Percentiles rank a stretch among this genome's conserved stretches.
Evolutionary conservation across 352 stramenopile species (phyloP).

Genomic region (Phytophthora fragariae): DNA sequence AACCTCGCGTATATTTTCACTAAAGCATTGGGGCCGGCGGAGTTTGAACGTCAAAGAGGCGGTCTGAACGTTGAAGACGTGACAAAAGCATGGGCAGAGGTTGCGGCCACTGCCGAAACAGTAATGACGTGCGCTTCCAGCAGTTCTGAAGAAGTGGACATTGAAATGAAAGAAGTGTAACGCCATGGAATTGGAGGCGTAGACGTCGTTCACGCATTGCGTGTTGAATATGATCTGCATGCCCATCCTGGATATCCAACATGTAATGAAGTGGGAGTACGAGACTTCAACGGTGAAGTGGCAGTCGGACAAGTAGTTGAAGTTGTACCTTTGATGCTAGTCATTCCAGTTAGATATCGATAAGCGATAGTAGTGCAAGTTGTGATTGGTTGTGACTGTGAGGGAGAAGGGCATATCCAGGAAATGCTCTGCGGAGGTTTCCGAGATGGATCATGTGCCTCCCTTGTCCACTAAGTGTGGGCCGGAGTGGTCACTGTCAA

Average conservation of each 20-base stretch:
- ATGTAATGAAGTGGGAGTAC: slow-evolving; percentile 5
- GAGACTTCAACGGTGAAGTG: too few relatives aligned
- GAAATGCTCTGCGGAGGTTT: too few relatives aligned
- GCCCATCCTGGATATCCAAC: background rate
- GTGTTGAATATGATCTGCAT: background rate
- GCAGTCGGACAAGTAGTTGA: too few relatives aligned
- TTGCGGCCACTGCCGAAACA: background rate
- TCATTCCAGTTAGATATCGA: too few relatives aligned
- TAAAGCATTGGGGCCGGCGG: background rate
- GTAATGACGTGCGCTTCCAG: background rate
- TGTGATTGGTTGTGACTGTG: too few relatives aligned
- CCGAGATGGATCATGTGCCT: too few relatives aligned
- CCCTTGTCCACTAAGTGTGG: too few relatives aligned
- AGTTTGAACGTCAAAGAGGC: slow-evolving; percentile 5
- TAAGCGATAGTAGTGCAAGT: too few relatives aligned
- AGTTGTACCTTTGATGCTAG: too few relatives aligned
- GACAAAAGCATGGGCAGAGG: background rate
- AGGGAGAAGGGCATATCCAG: too few relatives aligned
- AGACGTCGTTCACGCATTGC: background rate
- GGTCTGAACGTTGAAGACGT: slow-evolving; percentile 6
- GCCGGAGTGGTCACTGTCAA: too few relatives aligned
- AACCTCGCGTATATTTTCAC: slow-evolving; percentile 5
- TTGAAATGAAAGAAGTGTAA: background rate
- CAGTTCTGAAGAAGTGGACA: background rate
- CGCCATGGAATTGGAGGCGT: too few relatives aligned